These are phyloP conservation scores for Clathrospora elynae DNA, from an alignment of 2,329 filamentous ascomycete species.

Conservation along the genomic window DNA sequence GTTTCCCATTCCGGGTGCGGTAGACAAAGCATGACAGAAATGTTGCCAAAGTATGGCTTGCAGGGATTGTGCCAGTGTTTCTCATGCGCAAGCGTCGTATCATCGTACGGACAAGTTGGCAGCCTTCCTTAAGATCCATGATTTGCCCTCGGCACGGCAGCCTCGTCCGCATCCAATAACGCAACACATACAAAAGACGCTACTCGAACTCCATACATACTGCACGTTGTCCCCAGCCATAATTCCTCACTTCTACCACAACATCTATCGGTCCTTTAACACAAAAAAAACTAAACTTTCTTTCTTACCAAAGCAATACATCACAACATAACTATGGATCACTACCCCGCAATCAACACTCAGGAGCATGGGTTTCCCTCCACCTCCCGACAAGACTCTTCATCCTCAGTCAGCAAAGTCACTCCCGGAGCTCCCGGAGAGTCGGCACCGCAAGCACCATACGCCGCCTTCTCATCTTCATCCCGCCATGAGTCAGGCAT, in stretches of 20 bases:
- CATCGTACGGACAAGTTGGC: too few species aligned
- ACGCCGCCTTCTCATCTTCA: conserved; percentile 20
- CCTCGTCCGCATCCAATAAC: conserved; percentile 1
- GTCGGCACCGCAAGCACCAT: conserved; percentile 7
- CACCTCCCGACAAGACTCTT: conserved; percentile 27
- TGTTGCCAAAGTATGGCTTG: conserved; percentile 19
- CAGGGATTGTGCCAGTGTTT: conserved; percentile 10
- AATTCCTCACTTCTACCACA: background rate
- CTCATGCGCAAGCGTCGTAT: conserved; percentile 3
- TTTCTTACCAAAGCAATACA: too few species aligned
- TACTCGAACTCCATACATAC: background rate
- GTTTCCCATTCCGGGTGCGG: conserved; percentile 18
- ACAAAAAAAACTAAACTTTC: background rate
- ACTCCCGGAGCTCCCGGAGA: background rate
- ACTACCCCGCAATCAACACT: conserved; percentile 31
- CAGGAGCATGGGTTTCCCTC: conserved; percentile 25
- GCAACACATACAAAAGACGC: background rate
- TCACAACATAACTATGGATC: conserved; percentile 28
- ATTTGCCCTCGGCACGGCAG: background rate
- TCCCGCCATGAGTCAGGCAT: conserved; percentile 11
- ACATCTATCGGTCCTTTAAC: background rate
- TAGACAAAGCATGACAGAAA: conserved; percentile 22
- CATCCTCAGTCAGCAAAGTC: conserved; percentile 19
- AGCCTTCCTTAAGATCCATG: conserved; percentile 5
- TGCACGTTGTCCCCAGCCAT: background rate